Base-by-base conservation (phyloP, 176 grass and related monocot genomes). In the Miscanthus lutarioriparius region DNA sequence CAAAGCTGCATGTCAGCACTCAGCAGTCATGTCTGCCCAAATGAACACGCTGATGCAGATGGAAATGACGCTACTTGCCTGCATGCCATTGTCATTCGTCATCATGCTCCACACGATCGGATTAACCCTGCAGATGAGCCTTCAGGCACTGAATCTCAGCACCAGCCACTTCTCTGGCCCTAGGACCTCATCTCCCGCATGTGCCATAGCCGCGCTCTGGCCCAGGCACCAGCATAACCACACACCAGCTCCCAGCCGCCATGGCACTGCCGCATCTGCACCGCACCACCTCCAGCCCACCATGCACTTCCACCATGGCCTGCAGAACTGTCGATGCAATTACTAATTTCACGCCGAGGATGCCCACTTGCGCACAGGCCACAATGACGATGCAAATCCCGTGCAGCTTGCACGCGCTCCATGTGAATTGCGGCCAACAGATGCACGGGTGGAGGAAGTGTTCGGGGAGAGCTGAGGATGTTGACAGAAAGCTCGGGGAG, bases 401-500 rank as follows among this genome's bases (percentile, higher is more conserved):
- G 20, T 59, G 22, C 54, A 10, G 7, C 54, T 3, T 59, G 20
- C 22, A n/a, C 54, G 8, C 3, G 54, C 22, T 9, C 8, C 54
- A 59, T 59, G 54, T 59, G 22, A 59, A 59, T 23, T 59, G 54
- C 0, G 20, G 23, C 53, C 53, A 56, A 56, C 20, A 54, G 51
- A 22, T 56, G 51, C 19, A 99, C 93, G 88, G 91, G 86, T 99
- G 96, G 33, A 98, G 91, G 91, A 99, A 99, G 77, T 99, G 96
- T 79, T 94, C 93, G 82, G 92, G 96, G 78, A 3, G 89, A 56
- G 27, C 88, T 80, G 51, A 96, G 66, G 82, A 92, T 86, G 86
- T 37, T 86, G 80, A 96, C 91, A 20, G 93, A 99, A 27, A 88
- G 91, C 67, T 99, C 96, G 20, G 96, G 96, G 26, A 96, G 84